Percentiles rank a stretch among this genome's conserved stretches.
phyloP scores from a whole-genome alignment of 1,284 basidiomycete genomes.

The Agroathelia rolfsii region DNA sequence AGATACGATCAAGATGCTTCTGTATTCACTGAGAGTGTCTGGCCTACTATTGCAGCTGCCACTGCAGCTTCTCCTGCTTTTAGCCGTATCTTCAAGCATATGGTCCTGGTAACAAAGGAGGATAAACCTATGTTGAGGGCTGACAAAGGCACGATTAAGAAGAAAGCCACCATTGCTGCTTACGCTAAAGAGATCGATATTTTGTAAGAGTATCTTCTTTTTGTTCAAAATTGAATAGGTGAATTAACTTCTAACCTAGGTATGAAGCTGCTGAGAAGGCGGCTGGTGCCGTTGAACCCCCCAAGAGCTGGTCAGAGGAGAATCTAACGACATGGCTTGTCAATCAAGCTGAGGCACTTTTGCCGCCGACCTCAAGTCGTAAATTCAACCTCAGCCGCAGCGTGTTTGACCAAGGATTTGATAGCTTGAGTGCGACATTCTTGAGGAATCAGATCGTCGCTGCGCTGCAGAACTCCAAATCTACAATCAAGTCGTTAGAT shows the following conservation, averaged over 20 bases:
- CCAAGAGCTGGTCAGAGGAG: conserved; percentile 22
- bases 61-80: conserved; percentile 22
- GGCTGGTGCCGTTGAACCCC: conserved; percentile 14
- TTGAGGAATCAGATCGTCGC: conserved; percentile 16
- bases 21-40: no score
- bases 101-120: conserved; percentile 17
- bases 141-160: conserved; percentile 19
- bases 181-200: conserved; percentile 20
- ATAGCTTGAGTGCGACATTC: conserved; percentile 16
- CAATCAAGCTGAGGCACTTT: conserved; percentile 12
- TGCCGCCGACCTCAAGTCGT: conserved; percentile 13
- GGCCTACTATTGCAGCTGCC: conserved; percentile 21
- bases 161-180: conserved; percentile 16
- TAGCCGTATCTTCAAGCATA: conserved; percentile 24
- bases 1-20: no score
- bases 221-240: conserved; percentile 1
- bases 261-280: conserved; percentile 14
- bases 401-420: conserved; percentile 23
- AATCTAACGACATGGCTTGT: conserved; percentile 18
- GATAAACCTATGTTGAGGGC: conserved; percentile 19
- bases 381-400: conserved; percentile 12
- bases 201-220: conserved; percentile 11
- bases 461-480: conserved; percentile 17
- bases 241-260: conserved; percentile 1
- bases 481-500: no score